These are phyloP conservation scores for Yarrowia alimentaria DNA, from an alignment of 805 yeast genomes.

Conservation along the genomic window DNA sequence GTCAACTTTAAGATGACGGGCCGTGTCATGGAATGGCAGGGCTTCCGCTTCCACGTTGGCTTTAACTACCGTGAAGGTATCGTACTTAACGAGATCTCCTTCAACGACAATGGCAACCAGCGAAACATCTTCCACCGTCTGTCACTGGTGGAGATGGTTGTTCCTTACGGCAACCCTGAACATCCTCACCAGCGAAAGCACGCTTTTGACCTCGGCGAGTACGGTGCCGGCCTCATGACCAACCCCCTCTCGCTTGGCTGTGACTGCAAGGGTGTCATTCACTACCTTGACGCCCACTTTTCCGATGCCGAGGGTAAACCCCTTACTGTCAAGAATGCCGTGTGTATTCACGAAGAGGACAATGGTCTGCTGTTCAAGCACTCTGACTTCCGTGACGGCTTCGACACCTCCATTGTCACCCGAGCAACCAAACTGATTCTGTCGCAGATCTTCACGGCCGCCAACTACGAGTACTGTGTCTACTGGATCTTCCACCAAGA, in stretches of 20 bases:
- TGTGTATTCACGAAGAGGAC: conserved; percentile 84
- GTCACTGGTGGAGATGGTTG: conserved; percentile 79
- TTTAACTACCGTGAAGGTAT: conserved; percentile 85
- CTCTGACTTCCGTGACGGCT: conserved; percentile 79
- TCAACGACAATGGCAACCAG: conserved; percentile 50
- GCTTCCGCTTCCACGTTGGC: conserved; percentile 74
- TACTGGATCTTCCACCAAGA: conserved; percentile 83
- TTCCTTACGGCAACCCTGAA: conserved; percentile 77
- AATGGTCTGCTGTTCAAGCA: conserved; percentile 78
- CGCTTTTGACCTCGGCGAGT: conserved; percentile 83
- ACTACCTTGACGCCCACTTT: conserved; percentile 77
- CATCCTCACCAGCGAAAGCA: conserved; percentile 83
- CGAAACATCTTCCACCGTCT: conserved; percentile 77
- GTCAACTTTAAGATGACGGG: conserved; percentile 73
- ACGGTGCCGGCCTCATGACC: conserved; percentile 84
- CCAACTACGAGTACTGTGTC: conserved; percentile 80
- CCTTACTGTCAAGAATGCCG: conserved; percentile 68
- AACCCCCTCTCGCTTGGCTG: conserved; percentile 76
- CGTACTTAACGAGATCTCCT: conserved; percentile 68
- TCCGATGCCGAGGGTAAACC: conserved; percentile 67
- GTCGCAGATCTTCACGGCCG: conserved; percentile 82
- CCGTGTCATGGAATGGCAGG: conserved; percentile 71
- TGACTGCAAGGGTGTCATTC: conserved; percentile 83
- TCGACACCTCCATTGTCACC: conserved; percentile 59
- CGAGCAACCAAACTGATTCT: conserved; percentile 72